Evolutionary conservation across 2,329 filamentous ascomycete genomes (phyloP).

Genomic region (Neonectria punicea): DNA sequence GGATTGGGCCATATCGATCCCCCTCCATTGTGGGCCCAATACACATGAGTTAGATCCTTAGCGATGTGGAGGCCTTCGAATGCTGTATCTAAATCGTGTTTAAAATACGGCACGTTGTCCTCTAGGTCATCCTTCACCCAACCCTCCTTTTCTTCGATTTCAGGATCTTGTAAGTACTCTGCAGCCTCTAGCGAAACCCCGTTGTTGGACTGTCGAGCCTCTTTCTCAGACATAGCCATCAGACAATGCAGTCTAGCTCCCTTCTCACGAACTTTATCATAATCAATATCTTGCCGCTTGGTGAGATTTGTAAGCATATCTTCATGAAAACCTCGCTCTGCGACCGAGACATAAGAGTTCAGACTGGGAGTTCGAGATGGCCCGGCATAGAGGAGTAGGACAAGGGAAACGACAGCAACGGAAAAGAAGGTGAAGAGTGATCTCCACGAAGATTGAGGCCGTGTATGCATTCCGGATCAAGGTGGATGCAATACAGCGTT

Average conservation of each 20-base stretch:
- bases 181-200: conserved; percentile 14
- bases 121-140: background rate
- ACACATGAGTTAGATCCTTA: no score
- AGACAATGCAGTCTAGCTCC: conserved; percentile 3
- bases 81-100: no score
- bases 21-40: no score
- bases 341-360: background rate
- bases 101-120: no score
- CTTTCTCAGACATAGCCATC: conserved; percentile 11
- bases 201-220: background rate
- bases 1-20: no score
- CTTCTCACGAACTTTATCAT: background rate
- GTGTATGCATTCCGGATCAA: conserved; percentile 5
- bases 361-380: background rate
- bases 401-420: background rate
- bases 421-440: conserved; percentile 1
- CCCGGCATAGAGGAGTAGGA: conserved; percentile 1
- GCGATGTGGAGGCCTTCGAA: no score
- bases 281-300: conserved; percentile 3
- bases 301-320: conserved; percentile 7
- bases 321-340: background rate
- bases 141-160: background rate
- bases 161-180: background rate
- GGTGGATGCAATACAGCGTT: background rate
- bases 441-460: conserved; percentile 7